Percentiles rank a stretch among this genome's conserved stretches.
Evolutionary conservation across 1,139 yeast genomes (phyloP).

Genomic region (Yamadazyma songkhlaensis): DNA sequence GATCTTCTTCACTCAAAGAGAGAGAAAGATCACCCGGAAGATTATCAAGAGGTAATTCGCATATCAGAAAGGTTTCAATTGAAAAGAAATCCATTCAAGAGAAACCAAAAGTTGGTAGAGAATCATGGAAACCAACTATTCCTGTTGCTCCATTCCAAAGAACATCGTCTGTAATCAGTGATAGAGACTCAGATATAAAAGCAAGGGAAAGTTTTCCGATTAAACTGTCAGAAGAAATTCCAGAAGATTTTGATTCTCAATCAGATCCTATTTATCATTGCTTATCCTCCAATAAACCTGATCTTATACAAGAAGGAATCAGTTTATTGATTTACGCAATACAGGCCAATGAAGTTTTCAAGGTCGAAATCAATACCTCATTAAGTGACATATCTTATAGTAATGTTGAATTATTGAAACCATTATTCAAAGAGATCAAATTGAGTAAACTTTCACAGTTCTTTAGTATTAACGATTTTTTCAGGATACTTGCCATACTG

Average conservation of each 20-base stretch:
- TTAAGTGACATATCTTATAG: slow-evolving; percentile 27
- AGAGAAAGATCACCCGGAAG: slow-evolving; percentile 2
- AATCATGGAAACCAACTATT: not conserved
- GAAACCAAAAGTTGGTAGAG: too few relatives aligned
- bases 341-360: slow-evolving; percentile 33
- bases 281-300: slow-evolving; percentile 26
- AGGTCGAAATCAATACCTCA: slow-evolving; percentile 20
- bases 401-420: slow-evolving; percentile 27
- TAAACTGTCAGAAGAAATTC: not conserved
- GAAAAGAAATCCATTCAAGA: not conserved
- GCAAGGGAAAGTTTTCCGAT: not conserved
- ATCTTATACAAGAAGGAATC: slow-evolving; percentile 30
- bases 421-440: slow-evolving; percentile 28
- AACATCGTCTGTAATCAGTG: not conserved
- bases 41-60: slow-evolving; percentile 1
- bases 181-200: not conserved
- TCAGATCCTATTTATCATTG: slow-evolving; percentile 37
- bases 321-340: slow-evolving; percentile 38
- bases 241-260: slow-evolving; percentile 20
- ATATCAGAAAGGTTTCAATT: not conserved
- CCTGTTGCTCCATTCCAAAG: not conserved
- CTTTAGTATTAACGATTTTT: slow-evolving; percentile 32
- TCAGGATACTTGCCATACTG: slow-evolving; percentile 32
- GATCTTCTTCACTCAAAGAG: not conserved
- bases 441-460: slow-evolving; percentile 23